Percentiles rank a stretch among this genome's conserved stretches.
Evolutionary conservation across 192 early-diverging fungal genomes (phyloP).

Genomic region (Coemansia sp.): DNA sequence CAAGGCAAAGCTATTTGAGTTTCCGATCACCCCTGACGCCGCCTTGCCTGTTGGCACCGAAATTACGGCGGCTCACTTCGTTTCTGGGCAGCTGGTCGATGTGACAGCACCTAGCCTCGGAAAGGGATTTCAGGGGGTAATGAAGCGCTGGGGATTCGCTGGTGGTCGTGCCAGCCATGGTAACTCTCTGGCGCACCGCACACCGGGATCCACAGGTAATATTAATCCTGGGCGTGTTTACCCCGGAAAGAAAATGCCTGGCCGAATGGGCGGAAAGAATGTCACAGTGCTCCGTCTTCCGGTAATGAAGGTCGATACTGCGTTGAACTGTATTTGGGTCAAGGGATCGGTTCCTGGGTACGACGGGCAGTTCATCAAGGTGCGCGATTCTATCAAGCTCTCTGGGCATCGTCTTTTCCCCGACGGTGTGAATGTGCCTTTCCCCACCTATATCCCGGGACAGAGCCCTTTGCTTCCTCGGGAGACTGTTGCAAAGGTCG

Average conservation of each 20-base stretch:
- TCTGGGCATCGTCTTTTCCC: constrained; percentile 64
- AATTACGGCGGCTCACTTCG: constrained; percentile 84
- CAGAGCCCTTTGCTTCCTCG: constrained; percentile 39
- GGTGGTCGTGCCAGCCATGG: constrained; percentile 95
- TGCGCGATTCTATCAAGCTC: constrained; percentile 85
- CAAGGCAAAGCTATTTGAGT: constrained; percentile 79
- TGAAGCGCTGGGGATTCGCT: constrained; percentile 94
- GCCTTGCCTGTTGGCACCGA: constrained; percentile 62
- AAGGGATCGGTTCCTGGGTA: constrained; percentile 89
- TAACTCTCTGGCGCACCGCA: constrained; percentile 85
- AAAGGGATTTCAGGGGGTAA: constrained; percentile 95
- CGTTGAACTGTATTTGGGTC: constrained; percentile 85
- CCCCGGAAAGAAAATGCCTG: constrained; percentile 98
- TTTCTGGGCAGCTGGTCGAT: constrained; percentile 95
- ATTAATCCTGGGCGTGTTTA: constrained; percentile 85
- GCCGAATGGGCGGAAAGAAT: constrained; percentile 87
- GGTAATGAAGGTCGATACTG: constrained; percentile 85
- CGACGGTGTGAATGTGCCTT: constrained; percentile 62
- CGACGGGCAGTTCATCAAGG: constrained; percentile 79
- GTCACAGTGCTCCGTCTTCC: constrained; percentile 78
- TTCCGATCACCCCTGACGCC: constrained; percentile 83
- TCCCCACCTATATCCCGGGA: constrained; percentile 67
- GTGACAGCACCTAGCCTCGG: constrained; percentile 81
- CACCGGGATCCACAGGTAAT: constrained; percentile 85
- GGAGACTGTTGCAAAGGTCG: constrained; percentile 37